A percentile compares a stretch with the other conserved stretches of the same genome.
Conservation (phyloP, 257 asterid genomes). For the Gardenia jasminoides region DNA sequence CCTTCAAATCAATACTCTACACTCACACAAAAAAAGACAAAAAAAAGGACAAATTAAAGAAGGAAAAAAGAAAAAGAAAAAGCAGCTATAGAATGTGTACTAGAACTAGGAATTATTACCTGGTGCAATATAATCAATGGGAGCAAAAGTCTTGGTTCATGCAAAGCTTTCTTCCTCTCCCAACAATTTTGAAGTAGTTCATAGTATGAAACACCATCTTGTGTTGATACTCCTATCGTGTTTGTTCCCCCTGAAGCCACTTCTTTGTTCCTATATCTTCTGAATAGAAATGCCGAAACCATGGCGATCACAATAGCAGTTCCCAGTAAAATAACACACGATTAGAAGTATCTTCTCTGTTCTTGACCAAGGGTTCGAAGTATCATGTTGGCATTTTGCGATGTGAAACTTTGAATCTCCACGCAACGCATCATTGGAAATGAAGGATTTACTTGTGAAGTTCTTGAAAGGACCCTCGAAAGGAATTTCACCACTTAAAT, state of each 20-base stretch:
- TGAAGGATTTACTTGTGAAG: background rate
- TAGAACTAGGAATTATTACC: too few relatives aligned
- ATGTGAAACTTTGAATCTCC: conserved; percentile 10
- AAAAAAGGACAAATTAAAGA: too few relatives aligned
- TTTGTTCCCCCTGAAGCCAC: background rate
- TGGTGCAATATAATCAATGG: too few relatives aligned
- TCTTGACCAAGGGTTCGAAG: background rate
- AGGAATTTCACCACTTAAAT: conserved; percentile 18
- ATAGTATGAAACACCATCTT: conserved; percentile 4
- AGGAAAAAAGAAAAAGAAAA: too few relatives aligned
- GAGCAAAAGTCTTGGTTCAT: too few relatives aligned
- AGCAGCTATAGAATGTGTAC: too few relatives aligned
- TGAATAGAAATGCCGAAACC: background rate
- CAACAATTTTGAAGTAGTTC: background rate
- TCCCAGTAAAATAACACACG: background rate
- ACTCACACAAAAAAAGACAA: too few relatives aligned
- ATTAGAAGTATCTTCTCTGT: background rate
- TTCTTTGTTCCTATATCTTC: background rate
- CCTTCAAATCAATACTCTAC: background rate
- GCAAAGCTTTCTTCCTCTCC: too few relatives aligned
- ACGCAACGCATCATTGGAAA: conserved; percentile 18
- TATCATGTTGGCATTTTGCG: background rate
- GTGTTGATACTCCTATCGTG: background rate
- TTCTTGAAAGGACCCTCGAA: conserved; percentile 2
- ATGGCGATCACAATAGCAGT: background rate